Percentiles rank a stretch among this genome's conserved stretches.
Evolutionary conservation across 106 monocot species (phyloP).

Genomic region (Allium sativum): DNA sequence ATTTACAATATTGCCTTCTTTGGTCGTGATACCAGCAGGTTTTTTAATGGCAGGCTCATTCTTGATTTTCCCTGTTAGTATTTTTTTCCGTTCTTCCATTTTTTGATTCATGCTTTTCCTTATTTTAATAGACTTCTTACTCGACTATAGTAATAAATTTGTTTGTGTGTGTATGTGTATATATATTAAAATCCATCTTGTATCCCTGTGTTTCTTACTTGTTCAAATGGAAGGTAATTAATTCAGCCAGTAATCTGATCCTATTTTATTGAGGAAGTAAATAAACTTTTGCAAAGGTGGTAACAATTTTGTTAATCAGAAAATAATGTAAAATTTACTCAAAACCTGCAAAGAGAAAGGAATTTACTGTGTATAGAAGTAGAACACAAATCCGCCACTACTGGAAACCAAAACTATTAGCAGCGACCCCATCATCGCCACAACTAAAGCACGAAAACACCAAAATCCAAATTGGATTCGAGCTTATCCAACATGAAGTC

Average conservation of each 20-base stretch:
- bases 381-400: slow-evolving; percentile 21
- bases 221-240: too few species aligned
- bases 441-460: slow-evolving; percentile 22
- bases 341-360: background rate
- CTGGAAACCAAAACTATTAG: slow-evolving; percentile 9
- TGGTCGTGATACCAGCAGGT: slow-evolving; percentile 43
- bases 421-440: slow-evolving; percentile 12
- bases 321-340: too few species aligned
- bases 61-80: slow-evolving; percentile 80
- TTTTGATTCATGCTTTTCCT: background rate
- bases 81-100: background rate
- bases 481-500: slow-evolving; percentile 26
- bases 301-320: too few species aligned
- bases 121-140: too few species aligned
- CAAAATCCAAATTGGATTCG: slow-evolving; percentile 31
- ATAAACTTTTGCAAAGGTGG: too few species aligned
- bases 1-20: too few species aligned
- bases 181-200: too few species aligned
- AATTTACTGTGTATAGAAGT: slow-evolving; percentile 58
- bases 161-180: too few species aligned
- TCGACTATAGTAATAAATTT: too few species aligned
- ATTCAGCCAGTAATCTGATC: too few species aligned
- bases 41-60: slow-evolving; percentile 76
- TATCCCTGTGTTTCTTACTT: too few species aligned
- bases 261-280: too few species aligned